A percentile compares a stretch with the other conserved stretches of the same genome.
phyloP scores from a whole-genome alignment of 108 stramenopile species.

The Conticribra guillardii region DNA sequence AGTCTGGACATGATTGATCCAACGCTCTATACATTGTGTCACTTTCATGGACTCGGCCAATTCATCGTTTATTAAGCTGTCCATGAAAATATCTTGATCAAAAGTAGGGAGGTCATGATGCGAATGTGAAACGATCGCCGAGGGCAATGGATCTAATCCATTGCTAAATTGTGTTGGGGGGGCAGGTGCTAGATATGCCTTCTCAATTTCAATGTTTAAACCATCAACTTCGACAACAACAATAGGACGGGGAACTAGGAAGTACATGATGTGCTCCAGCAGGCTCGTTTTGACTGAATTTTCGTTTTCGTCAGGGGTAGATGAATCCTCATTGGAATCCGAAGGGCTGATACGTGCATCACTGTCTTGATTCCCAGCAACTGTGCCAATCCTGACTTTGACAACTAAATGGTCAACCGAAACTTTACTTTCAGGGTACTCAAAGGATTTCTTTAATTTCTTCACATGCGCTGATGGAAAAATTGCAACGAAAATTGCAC shows the following conservation, averaged over 20 bases:
- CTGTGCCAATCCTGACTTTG: constrained; percentile 9
- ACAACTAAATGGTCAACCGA: constrained; percentile 2
- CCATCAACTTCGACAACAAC: constrained; percentile 16
- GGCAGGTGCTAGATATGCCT: constrained; percentile 34
- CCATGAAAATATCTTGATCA: constrained; percentile 22
- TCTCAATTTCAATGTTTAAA: constrained; percentile 22
- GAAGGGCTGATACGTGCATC: no score
- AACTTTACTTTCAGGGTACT: constrained; percentile 17
- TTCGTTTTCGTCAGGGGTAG: background rate
- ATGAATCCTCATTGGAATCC: background rate
- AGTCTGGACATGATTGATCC: constrained; percentile 19
- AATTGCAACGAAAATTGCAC: constrained; percentile 1
- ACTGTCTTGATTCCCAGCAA: background rate
- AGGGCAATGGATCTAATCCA: background rate
- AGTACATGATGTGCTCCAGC: constrained; percentile 1
- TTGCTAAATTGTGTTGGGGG: constrained; percentile 21
- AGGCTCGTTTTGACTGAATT: background rate
- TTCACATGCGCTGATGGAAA: constrained; percentile 23
- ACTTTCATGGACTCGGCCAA: constrained; percentile 6
- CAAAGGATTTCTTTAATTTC: background rate
- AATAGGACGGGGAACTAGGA: constrained; percentile 10
- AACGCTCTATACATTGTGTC: constrained; percentile 19
- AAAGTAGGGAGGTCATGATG: constrained; percentile 10
- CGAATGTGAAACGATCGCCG: constrained; percentile 2
- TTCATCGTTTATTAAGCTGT: constrained; percentile 3